Base-by-base conservation (phyloP, 768 basidiomycete species). In the Hygrophoropsis aurantiaca region DNA sequence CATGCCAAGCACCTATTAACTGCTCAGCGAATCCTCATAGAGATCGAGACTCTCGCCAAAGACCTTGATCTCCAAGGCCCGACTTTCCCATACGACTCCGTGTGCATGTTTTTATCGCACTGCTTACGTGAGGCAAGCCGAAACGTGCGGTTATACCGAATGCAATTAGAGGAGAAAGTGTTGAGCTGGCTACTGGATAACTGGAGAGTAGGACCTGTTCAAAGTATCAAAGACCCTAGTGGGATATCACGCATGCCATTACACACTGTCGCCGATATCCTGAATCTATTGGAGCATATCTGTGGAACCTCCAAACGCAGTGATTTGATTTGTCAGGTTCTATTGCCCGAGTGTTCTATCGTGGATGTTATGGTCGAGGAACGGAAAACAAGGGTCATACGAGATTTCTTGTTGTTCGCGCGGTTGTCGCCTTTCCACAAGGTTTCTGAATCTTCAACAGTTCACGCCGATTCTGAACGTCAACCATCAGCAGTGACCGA, bases 21-120 rank as follows among this genome's bases (percentile, higher is more conserved):
- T 3, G 66, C 79, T 11, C 79, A 82, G 30, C 78, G 77, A 11
- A 68, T 87, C 37, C 71, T 89, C 11, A 58, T 68, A 2, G 92
- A 94, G 60, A 82, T 97, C 40, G 92, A 93, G 60, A 72, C 75
- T 0, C 71, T 97, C 39, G 78, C 83, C 1, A 85, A 85, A 51
- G 90, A 95, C 52, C 72, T 99, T 48, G 87, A 91, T 53, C 78
- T 97, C 13, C 95, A 98, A 67, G 94, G 94, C 0, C 94, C 94
- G 2, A 70, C 82, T 11, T 85, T 80, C 57, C 92, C 94, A 0
- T 88, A 79, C 57, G 97, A 99, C 59, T 84, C 94, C 1, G 91
- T 95, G 32, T 97, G 94, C 71, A 72, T 74, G 47, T 92, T 98
- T 60, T 73, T 97, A 38, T 69, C 79, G 5, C 71, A 78, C 21